Percentiles rank a stretch among this genome's conserved stretches.
These are phyloP conservation scores for Russula emetica DNA, from an alignment of 768 basidiomycete genomes.

Conservation along the genomic window DNA sequence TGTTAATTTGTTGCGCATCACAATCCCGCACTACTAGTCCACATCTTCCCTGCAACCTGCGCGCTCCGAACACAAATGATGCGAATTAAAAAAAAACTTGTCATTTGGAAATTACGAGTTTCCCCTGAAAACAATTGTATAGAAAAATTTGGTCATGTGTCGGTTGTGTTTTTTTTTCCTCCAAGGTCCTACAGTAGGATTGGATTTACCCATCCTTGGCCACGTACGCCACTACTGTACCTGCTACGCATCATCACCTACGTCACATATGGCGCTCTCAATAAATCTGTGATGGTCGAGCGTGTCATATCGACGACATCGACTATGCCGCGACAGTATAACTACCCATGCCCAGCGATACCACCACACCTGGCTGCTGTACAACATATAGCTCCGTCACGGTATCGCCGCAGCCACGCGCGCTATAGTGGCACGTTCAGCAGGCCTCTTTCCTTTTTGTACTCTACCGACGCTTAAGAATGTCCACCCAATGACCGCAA, in stretches of 20 bases:
- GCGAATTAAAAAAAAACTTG: too few relatives aligned
- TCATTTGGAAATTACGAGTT: too few relatives aligned
- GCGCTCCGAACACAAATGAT: too few relatives aligned
- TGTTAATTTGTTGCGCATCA: too few relatives aligned
- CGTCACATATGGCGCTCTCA: neutral
- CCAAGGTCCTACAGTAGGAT: neutral
- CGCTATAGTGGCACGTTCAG: neutral
- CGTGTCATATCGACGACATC: neutral
- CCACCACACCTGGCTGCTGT: neutral
- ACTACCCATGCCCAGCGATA: neutral
- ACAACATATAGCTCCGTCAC: neutral
- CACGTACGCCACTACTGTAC: too few relatives aligned
- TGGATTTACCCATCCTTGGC: too few relatives aligned
- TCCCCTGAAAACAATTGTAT: too few relatives aligned
- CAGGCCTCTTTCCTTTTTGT: neutral
- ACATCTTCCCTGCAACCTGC: too few relatives aligned
- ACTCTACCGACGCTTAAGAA: neutral
- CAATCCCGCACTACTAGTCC: too few relatives aligned
- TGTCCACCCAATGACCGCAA: neutral
- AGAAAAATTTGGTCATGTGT: neutral
- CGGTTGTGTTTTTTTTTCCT: neutral
- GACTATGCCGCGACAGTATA: too few relatives aligned
- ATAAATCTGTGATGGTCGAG: neutral
- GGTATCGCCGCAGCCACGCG: neutral
- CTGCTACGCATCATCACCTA: neutral